Base-by-base conservation (phyloP, 179 eudicot genomes). In the Camellia oleifera region DNA sequence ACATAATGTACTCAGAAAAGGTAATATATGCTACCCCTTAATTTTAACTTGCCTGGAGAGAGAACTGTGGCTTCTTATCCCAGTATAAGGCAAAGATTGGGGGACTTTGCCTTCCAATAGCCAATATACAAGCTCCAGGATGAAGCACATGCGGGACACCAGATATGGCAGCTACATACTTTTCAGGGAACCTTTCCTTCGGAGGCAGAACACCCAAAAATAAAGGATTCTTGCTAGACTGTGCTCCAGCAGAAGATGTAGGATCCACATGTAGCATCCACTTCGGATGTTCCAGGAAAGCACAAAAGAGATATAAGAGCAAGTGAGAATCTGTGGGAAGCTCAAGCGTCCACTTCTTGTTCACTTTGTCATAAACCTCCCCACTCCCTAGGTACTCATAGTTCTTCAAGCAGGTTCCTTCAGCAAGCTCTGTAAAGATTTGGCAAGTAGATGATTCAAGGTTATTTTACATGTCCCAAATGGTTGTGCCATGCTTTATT, bases 241-340 rank as follows among this genome's bases (percentile, higher is more conserved):
- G 96, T 63, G 89, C 92, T 78, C 99, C 97, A 78, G 99, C 93
- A 85, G 92, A 92, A 50, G 94, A 83, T 58, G 95, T 83, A 42
- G 99, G 97, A 85, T 95, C 99, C 80, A 87, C 91, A 83, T 94
- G 98, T 79, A 95, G 89, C 99, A 92, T 87, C 99, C 98, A 95
- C 72, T 91, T 92, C 10, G 99, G 99, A 82, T 92, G 89, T 85
- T 95, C 98, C 83, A 95, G 74, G 83, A 95, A 94, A 67, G 98
- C 99, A 85, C 97, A 94, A 82, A 95, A 92, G 46, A 95, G 86
- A 88, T 95, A 95, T 46, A 94, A 79, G 70, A 95, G 96, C 88
- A 95, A 79, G 83, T 94, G 97, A 67, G 95, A 94, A 82, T 95
- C 99, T 11, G 94, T 85, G 32, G 98, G 99, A 81, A 92, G 97